Base-by-base conservation (phyloP, 2,329 filamentous ascomycete species). In the Seiridium unicorne region DNA sequence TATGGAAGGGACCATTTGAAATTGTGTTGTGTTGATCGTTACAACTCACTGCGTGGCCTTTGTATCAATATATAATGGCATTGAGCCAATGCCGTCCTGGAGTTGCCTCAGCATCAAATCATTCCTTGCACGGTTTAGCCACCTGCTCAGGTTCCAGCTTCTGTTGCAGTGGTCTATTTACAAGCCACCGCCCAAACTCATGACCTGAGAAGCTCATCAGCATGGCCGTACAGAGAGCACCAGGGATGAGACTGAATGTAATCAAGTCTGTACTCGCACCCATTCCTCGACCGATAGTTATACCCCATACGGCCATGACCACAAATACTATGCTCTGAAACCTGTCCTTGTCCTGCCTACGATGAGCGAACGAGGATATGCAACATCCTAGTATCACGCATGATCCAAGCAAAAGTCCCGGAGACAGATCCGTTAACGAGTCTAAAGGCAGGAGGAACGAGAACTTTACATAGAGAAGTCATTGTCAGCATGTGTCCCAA, bases 321-420 rank as follows among this genome's bases (percentile, higher is more conserved):
- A 61, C 59, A 56, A 70, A 69, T 9, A 69, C 47, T 35, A 59
- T 18, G n/a, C 53, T 60, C 44, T 69, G 67, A 48, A 66, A 69
- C 10, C 57, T 63, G 42, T 71, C 69, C 40, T 58, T 59, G 51
- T 65, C 60, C 42, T 62, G 65, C 38, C 65, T 62, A 26, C 67
- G 64, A 47, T 70, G 63, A 35, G 48, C 61, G 49, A 69, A 69
- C 4, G 65, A 70, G 3, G 69, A 70, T 7, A 69, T 58, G 51
- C 63, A 68, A 44, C 69, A 70, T 18, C 68, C 69, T 9, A 71
- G 51, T 54, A 64, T 62, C 8, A 71, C 57, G 53, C 63, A 69
- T 38, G 68, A 68, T 34, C 62, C 62, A 31, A 71, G 65, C 42
- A 67, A 62, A 51, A 67, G 57, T 18, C 62, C 65, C 38, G 67